A percentile compares a stretch with the other conserved stretches of the same genome.
Evolutionary conservation across 1,284 basidiomycete genomes (phyloP).

Genomic region (Apiotrichum laibachii): DNA sequence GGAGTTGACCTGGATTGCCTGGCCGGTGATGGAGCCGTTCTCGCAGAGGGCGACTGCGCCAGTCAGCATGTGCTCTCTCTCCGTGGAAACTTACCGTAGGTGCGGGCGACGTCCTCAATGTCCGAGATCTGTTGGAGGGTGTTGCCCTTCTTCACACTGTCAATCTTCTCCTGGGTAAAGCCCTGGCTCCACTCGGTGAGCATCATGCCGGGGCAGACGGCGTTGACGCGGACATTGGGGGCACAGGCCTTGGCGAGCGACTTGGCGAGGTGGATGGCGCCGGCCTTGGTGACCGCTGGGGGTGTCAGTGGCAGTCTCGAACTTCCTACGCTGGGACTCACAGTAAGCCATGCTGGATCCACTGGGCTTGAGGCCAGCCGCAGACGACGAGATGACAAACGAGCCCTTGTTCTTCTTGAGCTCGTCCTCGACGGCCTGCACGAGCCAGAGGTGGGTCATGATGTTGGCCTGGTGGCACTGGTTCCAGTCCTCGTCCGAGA

Average conservation of each 20-base stretch:
- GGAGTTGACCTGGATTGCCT: constrained; percentile 13
- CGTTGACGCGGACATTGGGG: constrained; percentile 27
- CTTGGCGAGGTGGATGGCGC: constrained; percentile 25
- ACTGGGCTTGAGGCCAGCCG: constrained; percentile 19
- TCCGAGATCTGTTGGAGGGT: constrained; percentile 16
- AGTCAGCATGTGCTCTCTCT: not conserved
- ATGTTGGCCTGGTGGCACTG: constrained; percentile 24
- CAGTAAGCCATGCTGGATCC: constrained; percentile 21
- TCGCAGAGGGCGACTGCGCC: constrained; percentile 8
- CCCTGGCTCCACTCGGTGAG: constrained; percentile 28
- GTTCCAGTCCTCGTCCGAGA: constrained; percentile 21
- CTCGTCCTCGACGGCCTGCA: constrained; percentile 18
- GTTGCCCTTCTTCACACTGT: constrained; percentile 13
- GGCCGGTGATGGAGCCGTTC: constrained; percentile 12
- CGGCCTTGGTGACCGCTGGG: constrained; percentile 28
- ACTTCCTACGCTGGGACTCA: not conserved
- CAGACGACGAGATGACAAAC: constrained; percentile 19
- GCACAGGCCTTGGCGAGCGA: constrained; percentile 26
- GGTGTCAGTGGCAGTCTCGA: not conserved
- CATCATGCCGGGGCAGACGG: constrained; percentile 26
- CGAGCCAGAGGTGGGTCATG: constrained; percentile 22
- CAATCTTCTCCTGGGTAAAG: constrained; percentile 21
- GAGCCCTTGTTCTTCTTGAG: constrained; percentile 17
- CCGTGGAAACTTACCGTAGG: constrained; percentile 4
- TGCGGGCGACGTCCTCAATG: constrained; percentile 16